Percentiles rank a stretch among this genome's conserved stretches.
These are phyloP conservation scores for Solanum chacoense DNA, from an alignment of 305 asterid species.

Conservation along the genomic window DNA sequence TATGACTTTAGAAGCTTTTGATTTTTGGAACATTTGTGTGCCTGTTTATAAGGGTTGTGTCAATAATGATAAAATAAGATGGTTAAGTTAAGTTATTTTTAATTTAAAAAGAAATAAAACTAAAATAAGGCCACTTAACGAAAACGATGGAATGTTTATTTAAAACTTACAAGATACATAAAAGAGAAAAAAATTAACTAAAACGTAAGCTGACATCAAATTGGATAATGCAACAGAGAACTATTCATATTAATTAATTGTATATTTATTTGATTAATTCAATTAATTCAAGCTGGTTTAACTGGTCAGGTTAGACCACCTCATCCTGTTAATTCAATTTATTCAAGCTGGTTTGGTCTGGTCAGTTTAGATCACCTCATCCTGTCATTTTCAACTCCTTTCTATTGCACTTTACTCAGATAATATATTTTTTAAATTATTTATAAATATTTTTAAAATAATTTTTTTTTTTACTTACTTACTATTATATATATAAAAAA, in stretches of 20 bases:
- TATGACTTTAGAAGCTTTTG: not conserved
- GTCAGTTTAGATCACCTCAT: not conserved
- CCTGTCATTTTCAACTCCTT: not conserved
- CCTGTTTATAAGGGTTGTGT: not conserved
- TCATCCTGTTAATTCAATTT: not conserved
- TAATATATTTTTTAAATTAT: not conserved
- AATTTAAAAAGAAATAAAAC: not conserved
- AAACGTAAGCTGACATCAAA: not conserved
- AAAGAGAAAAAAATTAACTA: not conserved
- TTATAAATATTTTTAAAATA: not conserved
- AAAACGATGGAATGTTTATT: not conserved
- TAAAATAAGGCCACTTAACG: not conserved
- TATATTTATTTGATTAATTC: not conserved
- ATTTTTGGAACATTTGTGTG: not conserved
- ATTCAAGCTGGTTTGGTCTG: not conserved
- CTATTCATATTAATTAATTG: not conserved
- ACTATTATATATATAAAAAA: not conserved
- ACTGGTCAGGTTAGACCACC: not conserved
- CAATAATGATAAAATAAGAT: not conserved
- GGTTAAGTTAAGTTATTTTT: not conserved
- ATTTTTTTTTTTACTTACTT: not conserved
- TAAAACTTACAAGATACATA: not conserved
- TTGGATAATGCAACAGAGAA: not conserved
- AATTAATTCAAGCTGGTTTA: not conserved
- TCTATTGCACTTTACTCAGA: not conserved